Conservation (phyloP, 1,139 yeast genomes). For the Zygosaccharomyces sapae region DNA sequence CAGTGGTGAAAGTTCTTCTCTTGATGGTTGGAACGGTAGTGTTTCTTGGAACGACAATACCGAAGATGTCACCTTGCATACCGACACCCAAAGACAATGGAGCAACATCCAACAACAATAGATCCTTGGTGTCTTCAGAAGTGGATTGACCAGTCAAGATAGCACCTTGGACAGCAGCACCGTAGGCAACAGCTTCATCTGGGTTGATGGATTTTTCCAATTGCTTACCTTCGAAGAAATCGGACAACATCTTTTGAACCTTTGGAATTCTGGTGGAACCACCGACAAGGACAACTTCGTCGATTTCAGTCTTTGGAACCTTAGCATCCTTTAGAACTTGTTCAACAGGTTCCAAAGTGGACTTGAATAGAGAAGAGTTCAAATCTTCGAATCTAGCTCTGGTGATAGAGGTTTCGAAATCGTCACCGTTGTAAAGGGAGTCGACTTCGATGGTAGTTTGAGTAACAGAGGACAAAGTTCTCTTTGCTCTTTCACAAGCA, state of each 20-base stretch:
- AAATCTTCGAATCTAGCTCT: constrained; percentile 99
- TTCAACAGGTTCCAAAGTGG: constrained; percentile 96
- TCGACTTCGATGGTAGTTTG: constrained; percentile 97
- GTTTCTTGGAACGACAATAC: constrained; percentile 99
- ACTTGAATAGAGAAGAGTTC: constrained; percentile 91
- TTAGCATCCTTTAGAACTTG: constrained; percentile 95
- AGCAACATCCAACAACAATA: constrained; percentile 94
- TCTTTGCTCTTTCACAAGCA: constrained; percentile 99
- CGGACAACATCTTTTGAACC: constrained; percentile 94
- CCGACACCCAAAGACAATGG: constrained; percentile 99
- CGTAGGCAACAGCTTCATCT: constrained; percentile 96
- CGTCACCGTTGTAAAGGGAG: constrained; percentile 94
- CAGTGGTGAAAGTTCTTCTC: constrained; percentile 99
- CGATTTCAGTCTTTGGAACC: constrained; percentile 80
- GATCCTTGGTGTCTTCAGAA: constrained; percentile 94
- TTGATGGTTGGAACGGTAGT: constrained; percentile 99
- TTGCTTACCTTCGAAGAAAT: constrained; percentile 97
- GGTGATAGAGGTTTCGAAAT: constrained; percentile 93
- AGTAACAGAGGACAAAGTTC: constrained; percentile 95
- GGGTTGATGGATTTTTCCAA: constrained; percentile 97
- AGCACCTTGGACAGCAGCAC: constrained; percentile 99
- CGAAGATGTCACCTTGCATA: constrained; percentile 99
- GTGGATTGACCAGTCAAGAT: constrained; percentile 97
- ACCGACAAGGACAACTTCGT: constrained; percentile 98
- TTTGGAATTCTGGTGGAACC: constrained; percentile 99